Percentiles rank a stretch among this genome's conserved stretches.
Conservation (phyloP, 2,329 filamentous ascomycete species). For the Cytospora leucostoma region DNA sequence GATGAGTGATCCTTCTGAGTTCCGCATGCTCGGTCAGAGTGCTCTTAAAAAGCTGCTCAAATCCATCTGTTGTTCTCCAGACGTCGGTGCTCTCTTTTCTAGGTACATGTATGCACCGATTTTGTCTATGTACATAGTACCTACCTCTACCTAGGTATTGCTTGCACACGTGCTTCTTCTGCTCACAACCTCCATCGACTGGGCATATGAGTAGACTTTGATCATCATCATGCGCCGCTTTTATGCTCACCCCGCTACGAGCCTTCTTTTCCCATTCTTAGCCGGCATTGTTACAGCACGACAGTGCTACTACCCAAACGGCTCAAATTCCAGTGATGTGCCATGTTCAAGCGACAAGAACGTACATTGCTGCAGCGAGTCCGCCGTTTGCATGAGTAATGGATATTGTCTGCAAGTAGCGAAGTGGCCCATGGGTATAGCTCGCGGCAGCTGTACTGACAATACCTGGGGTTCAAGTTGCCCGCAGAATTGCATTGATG, state of each 20-base stretch:
- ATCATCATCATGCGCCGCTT: neutral
- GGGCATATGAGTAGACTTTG: no score
- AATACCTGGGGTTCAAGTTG: neutral
- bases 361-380: neutral
- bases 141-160: no score
- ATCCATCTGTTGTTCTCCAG: no score
- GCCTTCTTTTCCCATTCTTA: neutral
- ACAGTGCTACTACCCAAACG: neutral
- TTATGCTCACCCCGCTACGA: neutral
- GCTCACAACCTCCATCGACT: no score
- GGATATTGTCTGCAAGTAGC: neutral
- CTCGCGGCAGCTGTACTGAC: neutral
- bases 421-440: neutral
- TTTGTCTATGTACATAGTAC: no score
- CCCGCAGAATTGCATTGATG: neutral
- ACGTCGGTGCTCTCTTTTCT: no score
- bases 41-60: no score
- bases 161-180: no score
- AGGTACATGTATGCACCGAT: no score
- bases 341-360: neutral
- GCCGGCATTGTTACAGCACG: neutral
- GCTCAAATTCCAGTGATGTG: neutral
- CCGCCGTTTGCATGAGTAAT: neutral
- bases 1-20: no score
- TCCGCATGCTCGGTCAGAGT: no score